These are phyloP conservation scores for Phlegmacium glaucopus DNA, from an alignment of 768 basidiomycete species.

Conservation along the genomic window DNA sequence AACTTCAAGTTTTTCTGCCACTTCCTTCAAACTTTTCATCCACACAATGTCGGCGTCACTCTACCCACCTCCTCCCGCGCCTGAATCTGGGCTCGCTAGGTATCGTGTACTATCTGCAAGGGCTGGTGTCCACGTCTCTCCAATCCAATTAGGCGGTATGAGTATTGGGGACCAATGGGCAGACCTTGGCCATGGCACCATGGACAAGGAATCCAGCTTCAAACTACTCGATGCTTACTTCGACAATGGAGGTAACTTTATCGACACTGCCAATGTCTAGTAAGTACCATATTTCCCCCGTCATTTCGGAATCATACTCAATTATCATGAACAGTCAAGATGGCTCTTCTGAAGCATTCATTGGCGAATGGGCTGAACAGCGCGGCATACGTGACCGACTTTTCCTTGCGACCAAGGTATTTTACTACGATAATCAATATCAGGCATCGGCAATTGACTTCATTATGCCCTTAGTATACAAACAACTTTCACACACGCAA, in stretches of 20 bases:
- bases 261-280: slow-evolving; percentile 40
- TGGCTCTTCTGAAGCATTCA: slow-evolving; percentile 33
- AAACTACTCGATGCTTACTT: too few relatives aligned
- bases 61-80: too few relatives aligned
- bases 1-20: too few relatives aligned
- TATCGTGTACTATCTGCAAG: slow-evolving; percentile 36
- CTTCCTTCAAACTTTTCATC: too few relatives aligned
- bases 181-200: slow-evolving; percentile 21
- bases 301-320: background rate
- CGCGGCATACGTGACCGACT: slow-evolving; percentile 35
- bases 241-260: too few relatives aligned
- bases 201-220: slow-evolving; percentile 36
- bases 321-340: too few relatives aligned
- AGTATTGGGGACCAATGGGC: slow-evolving; percentile 46
- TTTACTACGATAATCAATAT: background rate
- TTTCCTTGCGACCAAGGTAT: slow-evolving; percentile 33
- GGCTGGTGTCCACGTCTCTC: slow-evolving; percentile 47
- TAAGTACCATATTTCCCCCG: background rate
- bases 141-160: slow-evolving; percentile 46
- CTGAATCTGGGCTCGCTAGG: slow-evolving; percentile 28
- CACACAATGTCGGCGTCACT: too few relatives aligned
- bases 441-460: background rate
- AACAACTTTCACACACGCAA: slow-evolving; percentile 1
- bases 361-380: slow-evolving; percentile 40
- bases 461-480: slow-evolving; percentile 1